Base-by-base conservation (phyloP, 306 rosid species). In the Malus sieversii region DNA sequence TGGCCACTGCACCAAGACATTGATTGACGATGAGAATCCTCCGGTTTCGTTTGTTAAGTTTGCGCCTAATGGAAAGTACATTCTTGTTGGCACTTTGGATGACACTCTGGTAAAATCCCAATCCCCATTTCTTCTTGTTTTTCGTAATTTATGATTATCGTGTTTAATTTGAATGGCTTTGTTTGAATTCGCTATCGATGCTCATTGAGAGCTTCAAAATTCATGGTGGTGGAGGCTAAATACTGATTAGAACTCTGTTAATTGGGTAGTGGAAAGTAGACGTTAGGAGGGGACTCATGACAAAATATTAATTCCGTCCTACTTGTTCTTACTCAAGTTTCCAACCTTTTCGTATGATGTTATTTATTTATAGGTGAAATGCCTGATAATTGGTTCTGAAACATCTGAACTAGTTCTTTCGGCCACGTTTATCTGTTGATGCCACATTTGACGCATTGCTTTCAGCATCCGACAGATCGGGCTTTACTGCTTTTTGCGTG, bases 11-110 rank as follows among this genome's bases (percentile, higher is more conserved):
- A 87, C 90, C 74, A 95, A 95, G 88, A 95, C 98, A 58, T 82
- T 95, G 75, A 90, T 95, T 23, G 97, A 95, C 48, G 98, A 95
- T 66, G 97, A 95, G 79, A 95, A 92, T 10, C 98, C 98, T 2
- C 98, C 97, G 1, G 97, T 95, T 79, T 95, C 97, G 6, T 95
- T 85, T 69, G 97, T 95, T 70, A 94, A 90, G 80, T 94, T 94
- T 66, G 90, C 98, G 4, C 98, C 98, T 30, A 90, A 94, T 71
- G 96, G 87, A 16, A 95, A 87, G 84, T 92, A 85, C 77, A 92
- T 95, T 66, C 91, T 95, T 77, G 97, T 95, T 82, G 98, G 98
- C 52, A 95, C 98, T 15, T 81, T 95, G 84, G 98, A 95, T 61
- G 92, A 92, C 74, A 86, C 87, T 76, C 48, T 95, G 92, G 98